A percentile compares a stretch with the other conserved stretches of the same genome.
These are phyloP conservation scores for Penicillium coprophilum DNA, from an alignment of 495 filamentous ascomycete species.

Conservation along the genomic window DNA sequence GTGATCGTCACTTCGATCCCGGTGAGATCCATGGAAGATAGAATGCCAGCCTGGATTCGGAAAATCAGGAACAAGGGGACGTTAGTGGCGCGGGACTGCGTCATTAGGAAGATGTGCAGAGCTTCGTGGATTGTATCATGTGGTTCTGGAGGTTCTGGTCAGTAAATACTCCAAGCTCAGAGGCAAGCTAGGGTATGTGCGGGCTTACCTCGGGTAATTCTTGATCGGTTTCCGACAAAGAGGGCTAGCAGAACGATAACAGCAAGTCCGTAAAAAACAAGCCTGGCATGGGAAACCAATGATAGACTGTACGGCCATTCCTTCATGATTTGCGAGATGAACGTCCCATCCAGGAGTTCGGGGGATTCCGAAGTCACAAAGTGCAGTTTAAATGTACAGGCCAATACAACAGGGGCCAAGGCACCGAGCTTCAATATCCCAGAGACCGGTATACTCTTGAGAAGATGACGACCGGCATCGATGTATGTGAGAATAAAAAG, in stretches of 20 bases:
- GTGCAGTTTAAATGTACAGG: constrained; percentile 78
- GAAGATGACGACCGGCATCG: constrained; percentile 39
- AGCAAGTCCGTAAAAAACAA: constrained; percentile 50
- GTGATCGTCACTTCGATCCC: constrained; percentile 60
- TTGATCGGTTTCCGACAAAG: constrained; percentile 2
- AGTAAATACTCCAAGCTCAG: constrained; percentile 9
- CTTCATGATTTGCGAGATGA: constrained; percentile 44
- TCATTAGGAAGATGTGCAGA: constrained; percentile 76
- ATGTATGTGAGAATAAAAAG: constrained; percentile 70
- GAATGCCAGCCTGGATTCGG: constrained; percentile 53
- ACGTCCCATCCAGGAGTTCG: constrained; percentile 66
- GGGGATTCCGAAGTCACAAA: constrained; percentile 84
- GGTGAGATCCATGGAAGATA: constrained; percentile 48
- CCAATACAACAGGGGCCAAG: constrained; percentile 43
- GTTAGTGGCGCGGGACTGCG: constrained; percentile 79
- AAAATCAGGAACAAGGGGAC: constrained; percentile 80
- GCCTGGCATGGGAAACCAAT: constrained; percentile 41
- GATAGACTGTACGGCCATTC: constrained; percentile 53
- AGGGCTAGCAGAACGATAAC: constrained; percentile 38
- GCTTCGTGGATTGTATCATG: constrained; percentile 57
- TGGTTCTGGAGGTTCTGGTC: constrained; percentile 16
- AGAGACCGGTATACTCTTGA: constrained; percentile 30
- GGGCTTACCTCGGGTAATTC: constrained; percentile 18
- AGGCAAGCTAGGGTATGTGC: background rate
- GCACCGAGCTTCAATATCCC: constrained; percentile 25